Percentiles rank a stretch among this genome's conserved stretches.
Conservation (phyloP, 2,329 filamentous ascomycete species). For the Microsporum canis region DNA sequence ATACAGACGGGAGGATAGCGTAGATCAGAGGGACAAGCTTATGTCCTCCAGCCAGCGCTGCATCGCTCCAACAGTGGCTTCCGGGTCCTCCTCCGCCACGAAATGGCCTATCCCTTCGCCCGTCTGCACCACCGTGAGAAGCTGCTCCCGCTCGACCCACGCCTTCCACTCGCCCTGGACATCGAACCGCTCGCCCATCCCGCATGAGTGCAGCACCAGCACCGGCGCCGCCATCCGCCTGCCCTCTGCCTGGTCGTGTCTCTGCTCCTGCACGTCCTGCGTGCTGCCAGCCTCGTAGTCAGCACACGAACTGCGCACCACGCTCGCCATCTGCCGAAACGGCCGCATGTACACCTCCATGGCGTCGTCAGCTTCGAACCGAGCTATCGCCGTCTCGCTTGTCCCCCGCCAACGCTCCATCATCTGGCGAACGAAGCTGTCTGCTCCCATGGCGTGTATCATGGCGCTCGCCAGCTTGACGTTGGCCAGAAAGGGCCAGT, state of each 20-base stretch:
- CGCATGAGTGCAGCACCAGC: conserved; percentile 36
- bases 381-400: conserved; percentile 9
- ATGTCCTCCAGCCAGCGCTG: conserved; percentile 4
- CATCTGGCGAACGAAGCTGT: conserved; percentile 26
- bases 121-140: conserved; percentile 26
- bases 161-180: conserved; percentile 35
- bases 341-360: conserved; percentile 35
- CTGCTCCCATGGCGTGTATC: conserved; percentile 35
- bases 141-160: conserved; percentile 32
- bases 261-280: conserved; percentile 35
- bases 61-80: conserved; percentile 18
- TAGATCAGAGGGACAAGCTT: not conserved
- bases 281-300: conserved; percentile 39
- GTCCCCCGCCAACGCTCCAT: conserved; percentile 25
- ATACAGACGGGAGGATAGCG: no score
- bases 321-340: conserved; percentile 32
- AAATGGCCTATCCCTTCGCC: conserved; percentile 33
- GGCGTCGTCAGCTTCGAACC: conserved; percentile 25
- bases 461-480: conserved; percentile 34
- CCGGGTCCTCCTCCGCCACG: conserved; percentile 37
- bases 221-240: conserved; percentile 34
- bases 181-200: conserved; percentile 36
- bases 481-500: conserved; percentile 44
- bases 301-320: conserved; percentile 35
- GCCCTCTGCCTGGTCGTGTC: conserved; percentile 35